Base-by-base conservation (phyloP, 2,329 filamentous ascomycete species). In the Trichoderma koningiopsis region DNA sequence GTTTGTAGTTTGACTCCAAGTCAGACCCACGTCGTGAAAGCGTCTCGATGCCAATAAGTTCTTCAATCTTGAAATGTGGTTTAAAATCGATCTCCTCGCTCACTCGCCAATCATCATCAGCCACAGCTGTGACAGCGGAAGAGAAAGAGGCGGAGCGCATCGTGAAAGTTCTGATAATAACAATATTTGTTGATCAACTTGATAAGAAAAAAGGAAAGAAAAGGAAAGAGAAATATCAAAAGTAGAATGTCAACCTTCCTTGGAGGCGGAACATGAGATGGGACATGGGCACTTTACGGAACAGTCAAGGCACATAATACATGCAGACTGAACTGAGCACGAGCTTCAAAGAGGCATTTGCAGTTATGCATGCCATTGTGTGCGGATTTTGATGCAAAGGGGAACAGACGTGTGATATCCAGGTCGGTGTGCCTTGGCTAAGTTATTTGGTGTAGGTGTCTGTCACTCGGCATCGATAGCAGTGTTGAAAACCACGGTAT, bases 1-100 rank as follows among this genome's bases (percentile, higher is more conserved):
- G 24, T 33, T 57, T 33, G 24, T n/a, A 55, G 59, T 52, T 40
- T 14, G 49, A 40, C 40, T 71, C 69, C 10, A 67, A 22, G n/a
- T 70, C 68, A 11, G 49, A n/a, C 5, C 29, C n/a, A 13, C 7
- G 35, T 16, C 16, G 29, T 14, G 31, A 24, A 29, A 33, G 27
- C 5, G 27, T 13, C 11, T 49, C 43, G 16, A 29, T 19, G 11
- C 22, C 31, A 4, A 16, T 5, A 5, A 29, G 19, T 16, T 22
- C 29, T 19, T 58, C 24, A 8, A 24, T 14, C 7, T 49, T 22
- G 5, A 22, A 63, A 6, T 24, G 59, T 7, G 6, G 13, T 8
- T 14, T 31, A 29, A 22, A 55, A n/a, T 55, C n/a, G 11, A 33
- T n/a, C 6, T 61, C 56, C 31, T 53, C 29, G 0, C 13, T 19